A percentile compares a stretch with the other conserved stretches of the same genome.
phyloP scores from a whole-genome alignment of 1,284 basidiomycete genomes.

The Trametes versicolor region DNA sequence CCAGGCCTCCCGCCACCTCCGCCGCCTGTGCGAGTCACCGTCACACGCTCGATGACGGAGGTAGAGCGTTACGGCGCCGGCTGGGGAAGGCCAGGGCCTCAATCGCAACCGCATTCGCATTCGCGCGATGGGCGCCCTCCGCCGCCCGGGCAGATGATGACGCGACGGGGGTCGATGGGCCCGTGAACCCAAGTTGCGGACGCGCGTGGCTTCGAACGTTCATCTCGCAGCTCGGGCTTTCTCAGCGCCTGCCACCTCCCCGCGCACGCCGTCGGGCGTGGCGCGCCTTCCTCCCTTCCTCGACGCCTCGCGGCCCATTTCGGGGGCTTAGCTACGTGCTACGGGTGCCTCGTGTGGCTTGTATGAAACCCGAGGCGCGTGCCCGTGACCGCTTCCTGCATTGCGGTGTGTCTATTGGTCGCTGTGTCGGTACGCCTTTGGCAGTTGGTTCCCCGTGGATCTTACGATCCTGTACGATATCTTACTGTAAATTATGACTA shows the following conservation, averaged over 20 bases:
- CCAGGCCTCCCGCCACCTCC: constrained; percentile 20
- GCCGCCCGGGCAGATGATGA: constrained; percentile 15
- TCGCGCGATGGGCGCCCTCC: constrained; percentile 8
- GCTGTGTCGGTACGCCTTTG: background rate
- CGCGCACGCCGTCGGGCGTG: constrained; percentile 1
- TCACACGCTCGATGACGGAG: constrained; percentile 8
- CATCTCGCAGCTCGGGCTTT: constrained; percentile 8
- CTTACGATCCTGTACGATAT: background rate
- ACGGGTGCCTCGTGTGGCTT: constrained; percentile 15
- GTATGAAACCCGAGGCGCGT: constrained; percentile 8
- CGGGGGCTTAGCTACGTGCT: constrained; percentile 7
- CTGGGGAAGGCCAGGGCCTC: constrained; percentile 1
- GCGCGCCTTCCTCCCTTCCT: constrained; percentile 2
- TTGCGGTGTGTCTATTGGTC: background rate
- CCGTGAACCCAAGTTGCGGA: constrained; percentile 9
- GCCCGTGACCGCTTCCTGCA: constrained; percentile 8
- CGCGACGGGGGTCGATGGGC: constrained; percentile 26
- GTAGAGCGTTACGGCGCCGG: constrained; percentile 7
- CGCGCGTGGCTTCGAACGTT: constrained; percentile 2
- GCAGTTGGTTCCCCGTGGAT: background rate
- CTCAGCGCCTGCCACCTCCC: constrained; percentile 5
- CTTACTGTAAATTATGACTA: constrained; percentile 3
- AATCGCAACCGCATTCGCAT: too few species aligned
- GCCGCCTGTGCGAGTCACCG: constrained; percentile 16
- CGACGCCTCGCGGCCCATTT: constrained; percentile 11